Percentiles rank a stretch among this genome's conserved stretches.
Evolutionary conservation across 371 early-diverging fungal species (phyloP).

Genomic region (Nosema granulosis): DNA sequence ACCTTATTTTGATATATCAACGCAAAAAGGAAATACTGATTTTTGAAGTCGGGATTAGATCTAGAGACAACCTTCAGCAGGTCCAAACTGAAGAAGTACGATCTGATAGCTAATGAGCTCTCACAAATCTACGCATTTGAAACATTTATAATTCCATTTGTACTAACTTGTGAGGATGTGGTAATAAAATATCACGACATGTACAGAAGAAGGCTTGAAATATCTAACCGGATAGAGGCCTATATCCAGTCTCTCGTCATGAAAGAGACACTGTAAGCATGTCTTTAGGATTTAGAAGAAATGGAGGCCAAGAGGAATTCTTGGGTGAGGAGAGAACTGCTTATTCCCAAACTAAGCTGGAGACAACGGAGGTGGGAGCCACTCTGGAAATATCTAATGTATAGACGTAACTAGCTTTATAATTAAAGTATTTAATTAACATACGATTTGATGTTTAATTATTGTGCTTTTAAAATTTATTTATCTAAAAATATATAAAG

Average conservation of each 20-base stretch:
- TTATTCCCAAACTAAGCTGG: too few relatives aligned
- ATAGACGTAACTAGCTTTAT: too few relatives aligned
- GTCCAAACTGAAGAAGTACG: neutral
- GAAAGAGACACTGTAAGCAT: neutral
- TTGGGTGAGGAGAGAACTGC: neutral
- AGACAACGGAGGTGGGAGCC: too few relatives aligned
- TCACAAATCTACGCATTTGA: neutral
- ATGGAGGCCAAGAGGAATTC: neutral
- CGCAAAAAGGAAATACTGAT: neutral
- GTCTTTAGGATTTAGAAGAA: neutral
- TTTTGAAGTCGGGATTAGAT: neutral
- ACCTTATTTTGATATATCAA: neutral
- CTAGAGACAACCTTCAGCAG: neutral
- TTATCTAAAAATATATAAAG: too few relatives aligned
- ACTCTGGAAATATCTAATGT: too few relatives aligned
- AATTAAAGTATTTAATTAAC: too few relatives aligned
- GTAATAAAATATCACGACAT: neutral
- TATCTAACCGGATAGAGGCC: neutral
- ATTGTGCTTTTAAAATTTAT: too few relatives aligned
- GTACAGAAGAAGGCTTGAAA: neutral
- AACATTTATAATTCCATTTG: neutral
- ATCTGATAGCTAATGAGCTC: neutral
- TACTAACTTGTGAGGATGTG: neutral
- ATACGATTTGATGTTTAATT: too few relatives aligned
- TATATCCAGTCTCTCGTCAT: constrained; percentile 1